A percentile compares a stretch with the other conserved stretches of the same genome.
phyloP scores from a whole-genome alignment of 805 yeast genomes.

The Starmerella geochares region DNA sequence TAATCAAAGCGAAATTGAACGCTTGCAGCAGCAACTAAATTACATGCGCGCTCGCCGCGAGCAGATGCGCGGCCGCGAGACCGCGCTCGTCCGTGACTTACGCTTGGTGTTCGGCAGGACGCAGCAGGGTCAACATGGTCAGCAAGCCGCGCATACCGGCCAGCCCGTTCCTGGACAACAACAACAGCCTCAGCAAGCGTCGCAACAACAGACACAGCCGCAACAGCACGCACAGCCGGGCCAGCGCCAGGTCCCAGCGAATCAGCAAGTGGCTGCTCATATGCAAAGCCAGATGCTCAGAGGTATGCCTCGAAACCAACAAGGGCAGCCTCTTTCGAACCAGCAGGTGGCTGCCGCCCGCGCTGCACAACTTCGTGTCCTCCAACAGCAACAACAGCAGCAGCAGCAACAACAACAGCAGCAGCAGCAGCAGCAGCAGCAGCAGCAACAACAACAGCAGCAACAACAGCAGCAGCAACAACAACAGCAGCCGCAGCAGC shows the following conservation, averaged over 20 bases:
- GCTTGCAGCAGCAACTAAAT: conserved; percentile 17
- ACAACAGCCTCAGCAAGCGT: not conserved
- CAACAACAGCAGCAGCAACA: not conserved
- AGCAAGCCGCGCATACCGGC: not conserved
- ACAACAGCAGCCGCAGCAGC: not conserved
- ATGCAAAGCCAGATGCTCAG: conserved; percentile 19
- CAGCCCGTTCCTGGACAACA: not conserved
- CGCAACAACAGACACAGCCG: not conserved
- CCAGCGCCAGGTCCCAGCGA: conserved; percentile 20
- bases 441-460: conserved; percentile 10
- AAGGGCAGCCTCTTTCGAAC: conserved; percentile 19
- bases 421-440: conserved; percentile 5
- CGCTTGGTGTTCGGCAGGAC: conserved; percentile 10
- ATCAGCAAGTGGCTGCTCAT: conserved; percentile 20
- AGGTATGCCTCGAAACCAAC: conserved; percentile 18
- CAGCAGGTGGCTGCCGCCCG: conserved; percentile 17
- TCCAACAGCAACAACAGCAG: conserved; percentile 10
- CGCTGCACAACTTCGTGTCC: conserved; percentile 15
- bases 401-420: not conserved
- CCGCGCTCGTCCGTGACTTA: conserved; percentile 19
- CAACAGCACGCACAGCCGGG: conserved; percentile 4
- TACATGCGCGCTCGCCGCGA: conserved; percentile 20
- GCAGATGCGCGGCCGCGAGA: conserved; percentile 22
- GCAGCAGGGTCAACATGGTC: conserved; percentile 15
- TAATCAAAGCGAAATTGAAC: conserved; percentile 19